phyloP scores from a whole-genome alignment of 2,329 filamentous ascomycete species.

The Penicillium sp. region DNA sequence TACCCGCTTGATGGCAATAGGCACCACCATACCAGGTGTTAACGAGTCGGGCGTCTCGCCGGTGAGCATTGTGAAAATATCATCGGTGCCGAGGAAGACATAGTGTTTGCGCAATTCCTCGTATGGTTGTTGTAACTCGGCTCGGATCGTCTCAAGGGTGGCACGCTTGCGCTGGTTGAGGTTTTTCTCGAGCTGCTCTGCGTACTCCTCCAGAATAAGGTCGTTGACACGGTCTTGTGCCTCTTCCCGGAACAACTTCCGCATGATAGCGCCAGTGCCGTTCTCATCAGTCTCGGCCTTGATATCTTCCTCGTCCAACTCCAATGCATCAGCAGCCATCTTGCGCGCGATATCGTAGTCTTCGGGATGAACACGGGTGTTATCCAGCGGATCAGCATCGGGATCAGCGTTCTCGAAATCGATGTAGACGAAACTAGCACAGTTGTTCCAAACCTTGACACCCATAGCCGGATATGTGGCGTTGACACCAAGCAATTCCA shows the following conservation, averaged over 20 bases:
- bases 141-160: slow-evolving; percentile 92
- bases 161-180: slow-evolving; percentile 93
- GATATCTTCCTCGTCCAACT: slow-evolving; percentile 96
- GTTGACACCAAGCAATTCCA: slow-evolving; percentile 83
- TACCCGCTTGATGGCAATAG: slow-evolving; percentile 81
- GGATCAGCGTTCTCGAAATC: slow-evolving; percentile 79
- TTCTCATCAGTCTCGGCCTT: slow-evolving; percentile 91
- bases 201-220: slow-evolving; percentile 92
- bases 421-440: slow-evolving; percentile 90
- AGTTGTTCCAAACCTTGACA: slow-evolving; percentile 92
- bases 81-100: slow-evolving; percentile 64
- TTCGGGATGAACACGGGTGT: slow-evolving; percentile 95
- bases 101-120: slow-evolving; percentile 89
- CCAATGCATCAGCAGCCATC: slow-evolving; percentile 95
- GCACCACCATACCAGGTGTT: slow-evolving; percentile 85
- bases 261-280: slow-evolving; percentile 83
- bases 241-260: slow-evolving; percentile 91
- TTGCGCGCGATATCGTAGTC: slow-evolving; percentile 98
- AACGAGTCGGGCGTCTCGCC: slow-evolving; percentile 85
- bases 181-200: slow-evolving; percentile 88
- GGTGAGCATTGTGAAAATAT: slow-evolving; percentile 94
- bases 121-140: slow-evolving; percentile 86
- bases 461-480: slow-evolving; percentile 81
- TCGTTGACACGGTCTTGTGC: slow-evolving; percentile 95
- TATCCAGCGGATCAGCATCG: slow-evolving; percentile 87